phyloP scores from a whole-genome alignment of 1,284 basidiomycete species.

The Boletus sp. region DNA sequence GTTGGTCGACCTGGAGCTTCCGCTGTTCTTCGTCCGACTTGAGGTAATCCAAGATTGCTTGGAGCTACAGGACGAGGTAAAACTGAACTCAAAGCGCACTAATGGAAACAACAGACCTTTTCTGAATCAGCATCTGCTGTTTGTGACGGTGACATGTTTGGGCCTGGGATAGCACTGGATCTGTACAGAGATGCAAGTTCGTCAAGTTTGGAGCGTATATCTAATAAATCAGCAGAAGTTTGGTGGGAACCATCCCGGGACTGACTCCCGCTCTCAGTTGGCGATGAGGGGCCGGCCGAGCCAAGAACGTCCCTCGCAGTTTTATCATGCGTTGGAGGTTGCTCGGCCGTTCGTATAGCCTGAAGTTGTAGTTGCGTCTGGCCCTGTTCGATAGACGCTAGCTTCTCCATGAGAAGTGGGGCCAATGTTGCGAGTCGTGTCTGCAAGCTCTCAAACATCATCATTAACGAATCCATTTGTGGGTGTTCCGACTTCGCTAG shows the following conservation, averaged over 20 bases:
- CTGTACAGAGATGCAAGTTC: constrained; percentile 26
- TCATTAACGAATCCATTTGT: constrained; percentile 20
- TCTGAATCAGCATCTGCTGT: constrained; percentile 15
- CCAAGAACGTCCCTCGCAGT: constrained; percentile 7
- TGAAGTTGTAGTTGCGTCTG: constrained; percentile 19
- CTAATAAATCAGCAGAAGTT: constrained; percentile 16
- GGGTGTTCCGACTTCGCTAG: constrained; percentile 14
- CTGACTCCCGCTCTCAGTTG: not conserved
- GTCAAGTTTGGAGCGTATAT: constrained; percentile 29
- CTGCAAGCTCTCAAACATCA: constrained; percentile 27
- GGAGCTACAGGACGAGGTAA: constrained; percentile 32
- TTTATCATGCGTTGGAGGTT: not conserved
- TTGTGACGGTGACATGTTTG: constrained; percentile 5
- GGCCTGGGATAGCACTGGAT: constrained; percentile 2
- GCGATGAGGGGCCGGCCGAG: constrained; percentile 1
- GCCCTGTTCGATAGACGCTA: constrained; percentile 26
- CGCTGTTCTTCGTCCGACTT: constrained; percentile 46
- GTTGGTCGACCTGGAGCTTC: constrained; percentile 51
- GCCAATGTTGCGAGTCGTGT: constrained; percentile 16
- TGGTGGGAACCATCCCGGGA: not conserved
- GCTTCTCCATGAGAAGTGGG: constrained; percentile 26
- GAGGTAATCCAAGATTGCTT: constrained; percentile 44
- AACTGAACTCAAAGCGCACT: not conserved
- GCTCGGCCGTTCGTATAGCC: constrained; percentile 9
- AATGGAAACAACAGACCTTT: constrained; percentile 19